Conservation (phyloP, 768 basidiomycete species). For the Collybiopsis confluens region DNA sequence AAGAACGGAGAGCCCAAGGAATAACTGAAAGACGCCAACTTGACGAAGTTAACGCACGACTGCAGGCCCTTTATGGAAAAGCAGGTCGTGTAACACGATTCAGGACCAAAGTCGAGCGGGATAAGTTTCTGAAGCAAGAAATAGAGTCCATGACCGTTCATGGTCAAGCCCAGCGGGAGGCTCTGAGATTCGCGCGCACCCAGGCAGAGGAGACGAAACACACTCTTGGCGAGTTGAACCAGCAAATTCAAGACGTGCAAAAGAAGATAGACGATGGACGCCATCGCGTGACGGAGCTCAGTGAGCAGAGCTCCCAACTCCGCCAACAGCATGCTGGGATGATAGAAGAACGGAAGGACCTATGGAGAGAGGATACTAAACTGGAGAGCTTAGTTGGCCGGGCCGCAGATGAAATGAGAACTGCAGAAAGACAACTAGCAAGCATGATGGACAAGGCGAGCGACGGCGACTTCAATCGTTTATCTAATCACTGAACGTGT, state of each 20-base stretch:
- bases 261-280: constrained; percentile 64
- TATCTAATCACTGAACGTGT: constrained; percentile 1
- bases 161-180: constrained; percentile 48
- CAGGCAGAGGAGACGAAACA: constrained; percentile 46
- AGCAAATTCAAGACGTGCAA: constrained; percentile 51
- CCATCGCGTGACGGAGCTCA: constrained; percentile 49
- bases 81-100: constrained; percentile 88
- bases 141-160: constrained; percentile 66
- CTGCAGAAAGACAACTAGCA: constrained; percentile 73
- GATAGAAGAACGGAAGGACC: constrained; percentile 81
- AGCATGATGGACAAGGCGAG: constrained; percentile 95
- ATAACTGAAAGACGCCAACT: constrained; percentile 58
- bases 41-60: constrained; percentile 67
- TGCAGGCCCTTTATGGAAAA: constrained; percentile 81
- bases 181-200: constrained; percentile 47
- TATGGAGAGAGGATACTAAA: constrained; percentile 95
- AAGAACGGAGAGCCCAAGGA: constrained; percentile 47
- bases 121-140: constrained; percentile 77
- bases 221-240: constrained; percentile 54
- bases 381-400: constrained; percentile 72
- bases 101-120: constrained; percentile 77
- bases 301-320: constrained; percentile 53
- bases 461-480: not conserved
- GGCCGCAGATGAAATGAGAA: constrained; percentile 76
- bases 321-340: constrained; percentile 68